phyloP scores from a whole-genome alignment of 305 asterid genomes.

The Coffea humblotiana region DNA sequence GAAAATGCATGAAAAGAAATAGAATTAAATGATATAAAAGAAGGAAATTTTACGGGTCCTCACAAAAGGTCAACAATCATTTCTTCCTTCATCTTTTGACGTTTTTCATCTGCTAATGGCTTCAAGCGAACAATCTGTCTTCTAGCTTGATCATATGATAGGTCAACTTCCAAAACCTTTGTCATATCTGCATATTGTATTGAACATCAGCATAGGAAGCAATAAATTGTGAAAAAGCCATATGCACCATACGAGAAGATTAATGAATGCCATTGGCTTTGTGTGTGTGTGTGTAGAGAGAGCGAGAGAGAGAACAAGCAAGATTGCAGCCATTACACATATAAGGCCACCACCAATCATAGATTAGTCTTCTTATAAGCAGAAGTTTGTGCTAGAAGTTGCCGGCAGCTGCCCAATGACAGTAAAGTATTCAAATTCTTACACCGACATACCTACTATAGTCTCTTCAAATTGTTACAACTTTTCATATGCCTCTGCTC shows the following conservation, averaged over 20 bases:
- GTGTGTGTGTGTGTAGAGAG: not conserved
- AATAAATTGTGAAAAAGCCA: slow-evolving; percentile 2
- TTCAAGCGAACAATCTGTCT: slow-evolving; percentile 62
- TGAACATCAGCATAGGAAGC: slow-evolving; percentile 11
- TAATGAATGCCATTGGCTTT: not conserved
- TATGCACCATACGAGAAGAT: slow-evolving; percentile 1
- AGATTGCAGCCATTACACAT: not conserved
- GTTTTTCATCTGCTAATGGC: slow-evolving; percentile 91
- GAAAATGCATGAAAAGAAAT: too few species aligned
- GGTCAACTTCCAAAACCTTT: slow-evolving; percentile 79
- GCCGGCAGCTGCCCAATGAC: too few species aligned
- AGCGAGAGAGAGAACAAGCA: not conserved
- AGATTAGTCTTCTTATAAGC: not conserved
- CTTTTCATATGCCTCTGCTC: slow-evolving; percentile 84
- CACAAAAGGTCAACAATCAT: slow-evolving; percentile 93
- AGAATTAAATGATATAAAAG: too few species aligned
- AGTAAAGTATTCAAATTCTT: not conserved
- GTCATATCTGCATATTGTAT: slow-evolving; percentile 57
- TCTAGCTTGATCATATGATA: slow-evolving; percentile 73
- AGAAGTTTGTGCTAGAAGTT: not conserved
- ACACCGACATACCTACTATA: slow-evolving; percentile 53
- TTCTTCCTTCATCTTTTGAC: slow-evolving; percentile 97
- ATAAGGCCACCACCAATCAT: not conserved
- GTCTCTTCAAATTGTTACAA: slow-evolving; percentile 82
- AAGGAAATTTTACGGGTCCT: too few species aligned